Evolutionary conservation across 257 asterid species (phyloP).

Genomic region (Ajuga chamaepitys): DNA sequence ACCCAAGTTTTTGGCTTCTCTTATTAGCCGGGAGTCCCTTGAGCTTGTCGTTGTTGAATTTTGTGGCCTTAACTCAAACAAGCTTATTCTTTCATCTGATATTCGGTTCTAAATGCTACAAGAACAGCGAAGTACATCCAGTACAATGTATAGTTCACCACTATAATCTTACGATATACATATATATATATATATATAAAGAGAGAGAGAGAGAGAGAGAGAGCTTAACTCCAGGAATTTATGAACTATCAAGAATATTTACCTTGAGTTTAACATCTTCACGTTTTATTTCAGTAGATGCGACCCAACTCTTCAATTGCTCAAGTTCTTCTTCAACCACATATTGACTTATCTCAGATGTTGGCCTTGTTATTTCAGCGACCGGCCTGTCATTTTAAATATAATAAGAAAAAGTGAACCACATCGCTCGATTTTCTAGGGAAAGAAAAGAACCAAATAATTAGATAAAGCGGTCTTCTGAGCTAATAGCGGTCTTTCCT

Average conservation of each 20-base stretch:
- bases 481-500: slow-evolving; percentile 79
- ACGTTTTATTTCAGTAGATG: slow-evolving; percentile 63
- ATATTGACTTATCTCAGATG: slow-evolving; percentile 44
- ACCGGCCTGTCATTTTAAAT: slow-evolving; percentile 44
- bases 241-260: not conserved
- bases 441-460: not conserved
- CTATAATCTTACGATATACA: not conserved
- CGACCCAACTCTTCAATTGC: slow-evolving; percentile 47
- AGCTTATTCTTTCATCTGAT: slow-evolving; percentile 51
- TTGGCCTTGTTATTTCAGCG: slow-evolving; percentile 69
- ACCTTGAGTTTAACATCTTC: slow-evolving; percentile 81
- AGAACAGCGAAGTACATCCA: not conserved
- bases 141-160: not conserved
- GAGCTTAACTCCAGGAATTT: too few species aligned
- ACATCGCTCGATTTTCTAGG: not conserved
- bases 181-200: too few species aligned
- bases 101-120: slow-evolving; percentile 51
- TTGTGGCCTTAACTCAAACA: slow-evolving; percentile 67
- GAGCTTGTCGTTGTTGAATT: slow-evolving; percentile 30
- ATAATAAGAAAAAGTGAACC: not conserved
- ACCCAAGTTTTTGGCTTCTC: too few species aligned
- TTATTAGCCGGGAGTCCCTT: too few species aligned
- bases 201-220: not conserved
- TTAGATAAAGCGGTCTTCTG: slow-evolving; percentile 34
- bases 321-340: slow-evolving; percentile 83